These are phyloP conservation scores for Hypomontagnella monticulosa DNA, from an alignment of 495 filamentous ascomycete species.

Conservation along the genomic window DNA sequence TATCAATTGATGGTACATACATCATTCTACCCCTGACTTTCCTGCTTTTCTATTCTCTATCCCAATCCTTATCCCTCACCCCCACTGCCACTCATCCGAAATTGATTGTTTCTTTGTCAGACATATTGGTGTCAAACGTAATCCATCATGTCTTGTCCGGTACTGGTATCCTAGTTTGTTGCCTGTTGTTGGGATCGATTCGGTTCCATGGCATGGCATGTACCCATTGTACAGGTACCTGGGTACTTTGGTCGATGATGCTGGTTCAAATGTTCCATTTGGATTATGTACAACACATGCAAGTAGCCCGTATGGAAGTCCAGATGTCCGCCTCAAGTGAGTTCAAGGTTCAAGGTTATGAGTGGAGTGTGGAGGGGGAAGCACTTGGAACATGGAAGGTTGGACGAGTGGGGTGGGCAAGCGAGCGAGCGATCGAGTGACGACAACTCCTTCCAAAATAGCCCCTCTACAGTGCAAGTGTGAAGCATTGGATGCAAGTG, in stretches of 20 bases:
- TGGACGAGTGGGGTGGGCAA: neutral
- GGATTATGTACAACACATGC: no score
- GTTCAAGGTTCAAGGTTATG: no score
- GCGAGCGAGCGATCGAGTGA: neutral
- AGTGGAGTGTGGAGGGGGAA: no score
- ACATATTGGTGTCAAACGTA: neutral
- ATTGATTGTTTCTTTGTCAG: neutral
- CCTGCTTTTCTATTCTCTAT: neutral
- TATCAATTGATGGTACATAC: no score
- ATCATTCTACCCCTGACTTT: neutral
- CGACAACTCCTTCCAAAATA: conserved; percentile 17
- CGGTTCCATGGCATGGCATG: no score
- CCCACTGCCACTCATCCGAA: neutral
- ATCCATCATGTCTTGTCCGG: neutral
- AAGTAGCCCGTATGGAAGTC: no score
- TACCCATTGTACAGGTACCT: no score
- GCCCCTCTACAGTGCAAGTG: conserved; percentile 10
- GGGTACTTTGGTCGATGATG: no score
- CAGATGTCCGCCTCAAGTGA: no score
- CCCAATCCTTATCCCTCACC: neutral
- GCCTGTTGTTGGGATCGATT: neutral
- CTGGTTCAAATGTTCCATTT: no score
- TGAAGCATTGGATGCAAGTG: no score
- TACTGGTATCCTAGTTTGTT: neutral
- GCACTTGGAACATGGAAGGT: no score